A percentile compares a stretch with the other conserved stretches of the same genome.
These are phyloP conservation scores for Leptodontidium sp. DNA, from an alignment of 2,329 filamentous ascomycete genomes.

Conservation along the genomic window DNA sequence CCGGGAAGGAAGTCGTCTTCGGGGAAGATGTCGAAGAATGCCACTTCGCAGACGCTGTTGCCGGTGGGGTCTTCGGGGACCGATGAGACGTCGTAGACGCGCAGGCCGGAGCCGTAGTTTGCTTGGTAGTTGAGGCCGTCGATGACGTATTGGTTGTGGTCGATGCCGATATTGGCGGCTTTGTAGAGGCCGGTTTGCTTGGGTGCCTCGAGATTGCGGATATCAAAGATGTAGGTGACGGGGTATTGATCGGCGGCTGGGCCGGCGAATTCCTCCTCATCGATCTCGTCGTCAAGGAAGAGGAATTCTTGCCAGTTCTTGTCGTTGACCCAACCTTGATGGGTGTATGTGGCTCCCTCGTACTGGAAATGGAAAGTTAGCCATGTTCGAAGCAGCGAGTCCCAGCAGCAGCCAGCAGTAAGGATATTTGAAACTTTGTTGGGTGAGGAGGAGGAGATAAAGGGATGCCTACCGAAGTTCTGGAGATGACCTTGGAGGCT, in stretches of 20 bases:
- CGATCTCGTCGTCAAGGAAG: slow-evolving; percentile 41
- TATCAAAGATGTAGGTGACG: slow-evolving; percentile 60
- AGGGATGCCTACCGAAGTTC: slow-evolving; percentile 45
- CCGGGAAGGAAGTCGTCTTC: slow-evolving; percentile 38
- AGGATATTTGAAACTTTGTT: no score
- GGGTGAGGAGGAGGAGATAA: not conserved
- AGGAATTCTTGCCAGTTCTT: slow-evolving; percentile 26
- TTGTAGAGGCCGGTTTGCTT: slow-evolving; percentile 54
- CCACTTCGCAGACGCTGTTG: slow-evolving; percentile 53
- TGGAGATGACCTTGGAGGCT: slow-evolving; percentile 53
- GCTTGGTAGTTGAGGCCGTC: slow-evolving; percentile 55
- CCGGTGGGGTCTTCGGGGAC: slow-evolving; percentile 46
- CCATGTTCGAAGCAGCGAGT: not conserved
- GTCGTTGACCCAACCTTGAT: slow-evolving; percentile 53
- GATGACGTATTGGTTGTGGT: slow-evolving; percentile 57
- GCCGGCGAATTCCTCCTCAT: slow-evolving; percentile 54
- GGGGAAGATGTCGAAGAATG: slow-evolving; percentile 45
- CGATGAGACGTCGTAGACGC: slow-evolving; percentile 46
- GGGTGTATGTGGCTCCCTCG: slow-evolving; percentile 58
- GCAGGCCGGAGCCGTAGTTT: slow-evolving; percentile 59
- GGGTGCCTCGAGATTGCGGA: slow-evolving; percentile 50
- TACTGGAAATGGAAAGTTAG: slow-evolving; percentile 46
- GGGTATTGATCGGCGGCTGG: slow-evolving; percentile 54
- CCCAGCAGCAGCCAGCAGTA: no score
- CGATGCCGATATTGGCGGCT: slow-evolving; percentile 50